Evolutionary conservation across 306 rosid genomes (phyloP), one percentile per base, ranked within the genome.

Genomic region (Rosa rugosa): DNA sequence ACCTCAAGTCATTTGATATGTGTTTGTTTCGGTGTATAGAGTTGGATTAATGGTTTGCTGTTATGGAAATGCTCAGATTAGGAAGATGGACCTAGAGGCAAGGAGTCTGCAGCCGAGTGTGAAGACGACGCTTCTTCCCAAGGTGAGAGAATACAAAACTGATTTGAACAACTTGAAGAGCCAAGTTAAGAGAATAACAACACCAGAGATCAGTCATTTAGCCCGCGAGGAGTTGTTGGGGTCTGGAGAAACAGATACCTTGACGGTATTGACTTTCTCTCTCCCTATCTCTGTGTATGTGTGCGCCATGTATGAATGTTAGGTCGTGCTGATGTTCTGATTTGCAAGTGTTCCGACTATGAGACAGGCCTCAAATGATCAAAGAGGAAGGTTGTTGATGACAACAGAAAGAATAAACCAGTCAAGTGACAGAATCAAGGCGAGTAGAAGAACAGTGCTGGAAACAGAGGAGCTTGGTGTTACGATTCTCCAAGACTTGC

Each of bases 61-160:
- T 66, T n/a, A 73, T 79, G 73, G 8, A 62, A 54, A 69, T 71
- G 22, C 76, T 47, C 80, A 87, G 95, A 75, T 90, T 72, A 80
- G 85, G 77, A 88, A 88, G 83, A 90, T 88, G 95, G 95, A 90
- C 79, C 92, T 88, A 25, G 95, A 90, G 79, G 92, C 92, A 3
- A 85, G 92, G 87, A 85, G 88, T 78, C 77, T 90, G 83, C 92
- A 84, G 83, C 88, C 92, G 69, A 84, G 79, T 77, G 13, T 75
- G 44, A 87, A 88, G 84, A 87, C 90, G 22, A 18, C 83, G 20
- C 88, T 90, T 77, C 90, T 88, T 65, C 86, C 81, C 65, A 90
- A 90, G 83, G 70, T 85, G 60, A 87, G 87, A 78, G 91, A 87
- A 77, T 90, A 87, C 46, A 85, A 84, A 77, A 71, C 85, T 69